These are phyloP conservation scores for Colletotrichum zoysiae DNA, from an alignment of 2,329 filamentous ascomycete genomes.

Conservation along the genomic window DNA sequence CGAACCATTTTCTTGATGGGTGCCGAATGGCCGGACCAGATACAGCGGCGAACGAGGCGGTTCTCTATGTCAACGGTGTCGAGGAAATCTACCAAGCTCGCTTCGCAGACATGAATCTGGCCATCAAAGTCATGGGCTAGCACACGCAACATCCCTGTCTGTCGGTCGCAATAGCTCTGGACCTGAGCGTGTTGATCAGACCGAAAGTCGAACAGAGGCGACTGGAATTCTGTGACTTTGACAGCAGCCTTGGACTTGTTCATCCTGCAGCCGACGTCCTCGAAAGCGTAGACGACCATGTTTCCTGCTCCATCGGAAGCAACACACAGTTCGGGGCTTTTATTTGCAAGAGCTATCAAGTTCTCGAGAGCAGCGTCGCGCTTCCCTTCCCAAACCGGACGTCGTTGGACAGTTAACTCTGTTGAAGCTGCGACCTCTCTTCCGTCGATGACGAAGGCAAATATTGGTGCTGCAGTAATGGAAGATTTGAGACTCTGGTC, in stretches of 20 bases:
- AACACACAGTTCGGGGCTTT: conserved; percentile 87
- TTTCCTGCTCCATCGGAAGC: conserved; percentile 85
- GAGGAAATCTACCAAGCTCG: conserved; percentile 82
- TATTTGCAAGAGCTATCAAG: conserved; percentile 86
- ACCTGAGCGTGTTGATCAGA: conserved; percentile 71
- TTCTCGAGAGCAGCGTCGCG: conserved; percentile 81
- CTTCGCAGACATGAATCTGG: conserved; percentile 83
- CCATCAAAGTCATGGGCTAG: conserved; percentile 89
- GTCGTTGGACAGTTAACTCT: conserved; percentile 77
- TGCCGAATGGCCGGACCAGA: conserved; percentile 87
- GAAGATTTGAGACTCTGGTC: conserved; percentile 45
- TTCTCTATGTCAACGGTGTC: conserved; percentile 74
- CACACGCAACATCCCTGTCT: conserved; percentile 75
- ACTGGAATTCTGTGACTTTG: conserved; percentile 84
- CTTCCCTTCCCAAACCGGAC: conserved; percentile 20
- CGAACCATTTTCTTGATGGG: conserved; percentile 88
- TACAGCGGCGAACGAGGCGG: conserved; percentile 72
- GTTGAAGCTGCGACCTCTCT: conserved; percentile 83
- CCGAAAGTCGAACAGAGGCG: conserved; percentile 62
- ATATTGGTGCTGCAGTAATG: background rate
- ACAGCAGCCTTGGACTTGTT: conserved; percentile 79
- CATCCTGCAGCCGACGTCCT: conserved; percentile 82
- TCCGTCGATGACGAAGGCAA: conserved; percentile 84
- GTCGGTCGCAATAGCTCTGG: conserved; percentile 77
- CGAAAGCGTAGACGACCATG: conserved; percentile 93